Conservation (phyloP, 345 rosid species). For the Acer campestre region DNA sequence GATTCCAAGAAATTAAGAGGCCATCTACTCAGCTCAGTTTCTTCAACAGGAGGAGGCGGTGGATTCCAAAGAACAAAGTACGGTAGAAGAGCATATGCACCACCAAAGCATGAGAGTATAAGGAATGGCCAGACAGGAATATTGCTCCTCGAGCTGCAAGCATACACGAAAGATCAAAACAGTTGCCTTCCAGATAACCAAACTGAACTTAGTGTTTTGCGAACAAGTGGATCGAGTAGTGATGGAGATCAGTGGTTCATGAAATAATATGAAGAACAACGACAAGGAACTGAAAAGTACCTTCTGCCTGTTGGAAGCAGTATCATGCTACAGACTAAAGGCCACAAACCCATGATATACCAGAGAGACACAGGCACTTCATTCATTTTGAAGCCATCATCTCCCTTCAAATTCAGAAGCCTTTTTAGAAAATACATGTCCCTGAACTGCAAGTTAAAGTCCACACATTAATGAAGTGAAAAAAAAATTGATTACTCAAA, state of each 20-base stretch:
- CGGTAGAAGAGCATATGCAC: conserved; percentile 82
- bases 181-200: not conserved
- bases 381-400: conserved; percentile 91
- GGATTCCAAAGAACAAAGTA: conserved; percentile 93
- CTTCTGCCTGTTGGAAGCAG: conserved; percentile 83
- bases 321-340: conserved; percentile 74
- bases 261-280: not conserved
- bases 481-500: not conserved
- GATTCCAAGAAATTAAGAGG: conserved; percentile 85
- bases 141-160: conserved; percentile 62
- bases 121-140: conserved; percentile 82
- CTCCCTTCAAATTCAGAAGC: conserved; percentile 73
- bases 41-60: conserved; percentile 73
- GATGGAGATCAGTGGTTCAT: not conserved
- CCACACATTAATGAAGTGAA: not conserved
- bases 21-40: conserved; percentile 65
- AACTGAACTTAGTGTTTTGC: not conserved
- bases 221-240: not conserved
- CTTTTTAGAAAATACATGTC: conserved; percentile 82
- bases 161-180: conserved; percentile 22
- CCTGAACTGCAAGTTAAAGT: conserved; percentile 51
- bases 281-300: conserved; percentile 35
- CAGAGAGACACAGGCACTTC: conserved; percentile 75
- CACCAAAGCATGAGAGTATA: conserved; percentile 61
- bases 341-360: conserved; percentile 95